Base-by-base conservation (phyloP, 192 early-diverging fungal genomes). In the Radiomyces spectabilis region DNA sequence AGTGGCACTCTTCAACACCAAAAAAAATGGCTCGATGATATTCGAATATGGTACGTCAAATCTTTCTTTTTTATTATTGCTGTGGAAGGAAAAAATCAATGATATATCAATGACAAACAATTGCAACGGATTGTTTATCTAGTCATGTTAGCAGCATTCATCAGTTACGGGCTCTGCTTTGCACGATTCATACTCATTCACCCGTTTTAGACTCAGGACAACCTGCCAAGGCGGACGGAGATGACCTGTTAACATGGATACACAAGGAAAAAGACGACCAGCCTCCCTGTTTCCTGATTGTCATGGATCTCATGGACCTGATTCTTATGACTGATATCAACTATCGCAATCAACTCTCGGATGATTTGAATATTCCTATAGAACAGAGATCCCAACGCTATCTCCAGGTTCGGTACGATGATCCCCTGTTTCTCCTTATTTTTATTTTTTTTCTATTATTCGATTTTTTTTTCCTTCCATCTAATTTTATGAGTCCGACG, bases 31-130 rank as follows among this genome's bases (percentile, higher is more conserved):
- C 24, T 54, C 15, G 39, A 54, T 29, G 38, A 19, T 3, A 54
- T 54, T 12, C 52, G 52, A n/a, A n/a, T 54, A 30, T 54, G 52
- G 52, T 54, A 41, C 41, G 39, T 13, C 18, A 10, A 24, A 51
- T 39, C 42, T 19, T 19, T 10, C 42, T 0, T 48, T 48, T 48
- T 25, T 48, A 26, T 25, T 31, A 16, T n/a, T n/a, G n/a, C n/a
- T n/a, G n/a, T n/a, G n/a, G n/a, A n/a, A n/a, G n/a, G n/a, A n/a
- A n/a, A n/a, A n/a, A n/a, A n/a, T n/a, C n/a, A n/a, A n/a, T n/a
- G n/a, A n/a, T n/a, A n/a, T n/a, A n/a, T n/a, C n/a, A n/a, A n/a
- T n/a, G n/a, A n/a, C n/a, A n/a, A n/a, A n/a, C n/a, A n/a, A n/a
- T n/a, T n/a, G n/a, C n/a, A n/a, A n/a, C n/a, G n/a, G n/a, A n/a